phyloP scores from a whole-genome alignment of 2,329 filamentous ascomycete species.

The Orbilia javanica region DNA sequence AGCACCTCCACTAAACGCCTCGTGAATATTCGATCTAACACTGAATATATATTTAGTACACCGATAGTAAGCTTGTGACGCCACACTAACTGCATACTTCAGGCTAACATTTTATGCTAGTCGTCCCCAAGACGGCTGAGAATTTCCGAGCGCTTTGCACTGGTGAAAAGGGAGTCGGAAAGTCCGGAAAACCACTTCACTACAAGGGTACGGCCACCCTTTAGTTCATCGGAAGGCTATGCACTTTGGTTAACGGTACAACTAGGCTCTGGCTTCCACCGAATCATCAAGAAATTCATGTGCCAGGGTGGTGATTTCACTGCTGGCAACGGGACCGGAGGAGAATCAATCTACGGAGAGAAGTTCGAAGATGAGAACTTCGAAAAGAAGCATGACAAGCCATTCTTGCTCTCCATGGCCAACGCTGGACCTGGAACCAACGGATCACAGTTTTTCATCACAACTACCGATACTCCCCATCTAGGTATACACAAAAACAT shows the following conservation, averaged over 20 bases:
- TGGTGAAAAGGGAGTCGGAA: slow-evolving; percentile 88
- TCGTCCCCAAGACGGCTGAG: slow-evolving; percentile 93
- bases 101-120: slow-evolving; percentile 73
- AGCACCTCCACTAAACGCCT: slow-evolving; percentile 63
- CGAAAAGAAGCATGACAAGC: slow-evolving; percentile 89
- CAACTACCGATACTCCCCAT: slow-evolving; percentile 71
- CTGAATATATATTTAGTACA: slow-evolving; percentile 64
- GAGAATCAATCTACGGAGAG: slow-evolving; percentile 89
- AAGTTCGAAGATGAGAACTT: slow-evolving; percentile 96
- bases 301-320: slow-evolving; percentile 85
- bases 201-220: slow-evolving; percentile 75
- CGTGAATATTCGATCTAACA: slow-evolving; percentile 2
- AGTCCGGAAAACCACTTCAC: slow-evolving; percentile 84
- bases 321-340: slow-evolving; percentile 86
- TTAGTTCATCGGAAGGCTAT: slow-evolving; percentile 12
- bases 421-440: slow-evolving; percentile 97
- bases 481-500: not conserved
- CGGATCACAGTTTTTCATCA: slow-evolving; percentile 97
- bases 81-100: not conserved
- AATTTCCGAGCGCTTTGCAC: slow-evolving; percentile 97
- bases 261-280: slow-evolving; percentile 97
- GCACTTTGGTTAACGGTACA: slow-evolving; percentile 81
- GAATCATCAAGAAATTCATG: slow-evolving; percentile 98
- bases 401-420: slow-evolving; percentile 92
- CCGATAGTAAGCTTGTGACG: slow-evolving; percentile 66